phyloP scores from a whole-genome alignment of 2,329 filamentous ascomycete species.

The Didymella lethalis region DNA sequence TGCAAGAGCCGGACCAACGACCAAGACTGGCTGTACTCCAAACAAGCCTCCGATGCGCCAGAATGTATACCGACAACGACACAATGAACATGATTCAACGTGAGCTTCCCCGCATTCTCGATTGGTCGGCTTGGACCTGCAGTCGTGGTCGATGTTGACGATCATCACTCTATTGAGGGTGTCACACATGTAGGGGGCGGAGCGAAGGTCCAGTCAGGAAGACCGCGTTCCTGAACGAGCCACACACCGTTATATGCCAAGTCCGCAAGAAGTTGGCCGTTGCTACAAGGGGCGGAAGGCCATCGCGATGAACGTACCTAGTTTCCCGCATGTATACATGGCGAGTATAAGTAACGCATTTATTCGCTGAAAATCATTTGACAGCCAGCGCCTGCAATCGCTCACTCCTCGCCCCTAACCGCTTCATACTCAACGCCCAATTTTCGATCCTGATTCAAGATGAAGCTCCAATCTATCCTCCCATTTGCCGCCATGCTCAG shows the following conservation, averaged over 20 bases:
- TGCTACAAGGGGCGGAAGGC: not conserved
- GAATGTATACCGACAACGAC: conserved; percentile 13
- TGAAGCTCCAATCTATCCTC: conserved; percentile 34
- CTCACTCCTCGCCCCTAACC: not conserved
- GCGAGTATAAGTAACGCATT: conserved; percentile 7
- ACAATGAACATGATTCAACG: conserved; percentile 16
- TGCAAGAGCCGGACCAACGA: conserved; percentile 18
- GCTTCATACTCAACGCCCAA: not conserved
- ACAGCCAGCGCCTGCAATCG: conserved; percentile 5
- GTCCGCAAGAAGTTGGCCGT: not conserved
- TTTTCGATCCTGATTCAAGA: conserved; percentile 15
- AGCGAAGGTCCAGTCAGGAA: conserved; percentile 12
- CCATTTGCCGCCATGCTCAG: conserved; percentile 28
- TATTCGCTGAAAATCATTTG: not conserved
- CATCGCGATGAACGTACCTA: conserved; percentile 2
- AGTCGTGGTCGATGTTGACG: conserved; percentile 4
- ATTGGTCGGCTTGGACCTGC: conserved; percentile 5
- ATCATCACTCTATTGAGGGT: conserved; percentile 13
- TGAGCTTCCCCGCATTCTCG: conserved; percentile 21
- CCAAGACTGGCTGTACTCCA: conserved; percentile 21
- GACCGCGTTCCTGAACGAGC: conserved; percentile 17
- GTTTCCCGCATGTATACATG: not conserved
- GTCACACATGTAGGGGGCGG: conserved; percentile 7
- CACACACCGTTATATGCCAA: conserved; percentile 20
- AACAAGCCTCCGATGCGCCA: conserved; percentile 25